phyloP scores from a whole-genome alignment of 352 stramenopile species.

The Globisporangium camurandrum region DNA sequence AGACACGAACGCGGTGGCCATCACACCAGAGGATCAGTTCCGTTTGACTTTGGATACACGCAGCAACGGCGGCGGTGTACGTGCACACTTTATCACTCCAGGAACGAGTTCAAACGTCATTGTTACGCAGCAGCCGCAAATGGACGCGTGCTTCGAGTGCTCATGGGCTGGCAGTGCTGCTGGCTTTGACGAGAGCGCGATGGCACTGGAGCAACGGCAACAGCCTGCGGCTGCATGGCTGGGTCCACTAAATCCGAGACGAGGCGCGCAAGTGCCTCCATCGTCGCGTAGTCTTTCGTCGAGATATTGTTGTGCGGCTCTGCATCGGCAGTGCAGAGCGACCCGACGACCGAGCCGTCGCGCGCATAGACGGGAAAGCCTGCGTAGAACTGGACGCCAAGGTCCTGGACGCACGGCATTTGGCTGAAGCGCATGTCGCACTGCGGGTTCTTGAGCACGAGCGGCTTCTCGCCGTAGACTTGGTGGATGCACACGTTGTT shows the following conservation, averaged over 20 bases:
- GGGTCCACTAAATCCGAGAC: constrained; percentile 22
- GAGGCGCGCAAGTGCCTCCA: constrained; percentile 49
- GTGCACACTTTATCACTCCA: too few species aligned
- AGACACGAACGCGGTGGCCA: too few species aligned
- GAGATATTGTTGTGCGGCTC: constrained; percentile 42
- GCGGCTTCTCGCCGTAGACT: constrained; percentile 48
- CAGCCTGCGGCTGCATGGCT: too few species aligned
- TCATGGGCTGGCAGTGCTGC: too few species aligned
- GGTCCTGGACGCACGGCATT: constrained; percentile 30
- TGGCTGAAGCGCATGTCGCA: constrained; percentile 57
- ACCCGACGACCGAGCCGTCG: constrained; percentile 39
- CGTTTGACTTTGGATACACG: too few species aligned
- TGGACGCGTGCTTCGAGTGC: too few species aligned
- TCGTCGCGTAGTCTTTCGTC: constrained; percentile 59
- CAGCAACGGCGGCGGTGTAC: too few species aligned
- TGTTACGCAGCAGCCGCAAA: too few species aligned
- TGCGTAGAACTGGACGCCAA: constrained; percentile 51
- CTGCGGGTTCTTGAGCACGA: constrained; percentile 45
- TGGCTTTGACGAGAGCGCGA: too few species aligned
- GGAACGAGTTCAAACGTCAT: too few species aligned
- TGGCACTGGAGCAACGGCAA: too few species aligned
- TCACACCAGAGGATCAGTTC: too few species aligned
- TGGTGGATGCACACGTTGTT: constrained; percentile 53
- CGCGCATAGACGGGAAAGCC: constrained; percentile 45
- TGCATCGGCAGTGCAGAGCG: constrained; percentile 36